Evolutionary conservation across 306 rosid genomes (phyloP).

Genomic region (Fragaria nilgerrensis): DNA sequence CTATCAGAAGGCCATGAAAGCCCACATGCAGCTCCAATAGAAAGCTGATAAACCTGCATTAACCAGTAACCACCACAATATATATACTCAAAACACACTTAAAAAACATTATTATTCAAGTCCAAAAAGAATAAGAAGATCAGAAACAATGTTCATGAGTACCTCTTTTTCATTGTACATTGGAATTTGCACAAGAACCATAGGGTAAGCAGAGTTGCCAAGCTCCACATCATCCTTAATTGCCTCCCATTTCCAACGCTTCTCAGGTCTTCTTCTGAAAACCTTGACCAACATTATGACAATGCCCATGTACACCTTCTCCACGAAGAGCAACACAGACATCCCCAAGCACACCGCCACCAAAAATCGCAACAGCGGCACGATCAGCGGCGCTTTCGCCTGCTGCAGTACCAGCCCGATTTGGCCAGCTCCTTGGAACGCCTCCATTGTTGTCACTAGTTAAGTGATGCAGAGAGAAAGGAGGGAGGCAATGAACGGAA

Average conservation of each 20-base stretch:
- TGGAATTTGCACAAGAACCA: constrained; percentile 46
- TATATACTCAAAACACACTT: not conserved
- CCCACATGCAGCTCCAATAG: constrained; percentile 44
- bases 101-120: not conserved
- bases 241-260: constrained; percentile 73
- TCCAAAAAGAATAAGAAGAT: not conserved
- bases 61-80: not conserved
- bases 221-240: constrained; percentile 73
- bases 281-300: constrained; percentile 56
- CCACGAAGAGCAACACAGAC: constrained; percentile 79
- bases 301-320: constrained; percentile 80
- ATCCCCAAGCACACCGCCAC: constrained; percentile 58
- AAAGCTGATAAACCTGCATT: constrained; percentile 39
- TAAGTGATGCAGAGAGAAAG: not conserved
- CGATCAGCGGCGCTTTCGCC: constrained; percentile 54
- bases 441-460: constrained; percentile 28
- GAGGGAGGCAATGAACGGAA: not conserved
- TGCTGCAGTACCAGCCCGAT: constrained; percentile 55
- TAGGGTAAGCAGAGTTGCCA: constrained; percentile 36
- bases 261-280: constrained; percentile 52
- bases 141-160: no score
- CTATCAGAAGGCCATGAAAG: constrained; percentile 43
- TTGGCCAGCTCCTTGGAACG: constrained; percentile 34
- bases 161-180: constrained; percentile 47
- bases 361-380: constrained; percentile 52